Base-by-base conservation (phyloP, 2,329 filamentous ascomycete species). In the Trichoderma simmonsii region DNA sequence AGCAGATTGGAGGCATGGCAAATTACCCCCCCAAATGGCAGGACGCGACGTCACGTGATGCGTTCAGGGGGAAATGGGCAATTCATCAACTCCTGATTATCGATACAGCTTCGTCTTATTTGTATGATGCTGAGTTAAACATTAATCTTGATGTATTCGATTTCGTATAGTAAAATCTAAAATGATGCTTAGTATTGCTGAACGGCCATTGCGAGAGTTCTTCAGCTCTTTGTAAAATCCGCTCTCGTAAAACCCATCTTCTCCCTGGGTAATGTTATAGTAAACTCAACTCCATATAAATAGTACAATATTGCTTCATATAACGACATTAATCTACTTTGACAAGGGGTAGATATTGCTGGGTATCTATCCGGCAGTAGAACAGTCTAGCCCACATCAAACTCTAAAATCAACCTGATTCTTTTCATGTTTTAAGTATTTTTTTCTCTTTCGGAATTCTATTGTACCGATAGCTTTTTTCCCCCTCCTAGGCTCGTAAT, bases 381-480 rank as follows among this genome's bases (percentile, higher is more conserved):
- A 60, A 18, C 5, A 34, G 18, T 28, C n/a, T n/a, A 9, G 24
- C 8, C 32, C n/a, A 26, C 30, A n/a, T 30, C 21, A 43, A 43
- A 43, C 12, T 59, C 51, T 24, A n/a, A 67, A 51, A 54, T 15
- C 12, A 32, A 30, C 39, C 24, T 24, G 32, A 18, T n/a, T 36
- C 57, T 24, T 32, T 48, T 56, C 30, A 18, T 63, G 54, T 57
- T 71, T 18, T 30, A 54, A 57, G 24, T 26, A 39, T 64, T 70
- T 70, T 64, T 71, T 60, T 64, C 34, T 69, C 48, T 59, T 66
- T 70, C 64, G 43, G 65, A 65, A 63, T 64, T 72, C 66, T 70
- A 72, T 72, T 48, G 56, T 68, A 65, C 66, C 66, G 66, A 72
- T 56, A 70, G 65, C 54, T 60, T 64, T 56, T 59, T 60, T 61